Percentiles rank a stretch among this genome's conserved stretches.
phyloP scores from a whole-genome alignment of 2,329 filamentous ascomycete species.

The Rutstroemia sp. region DNA sequence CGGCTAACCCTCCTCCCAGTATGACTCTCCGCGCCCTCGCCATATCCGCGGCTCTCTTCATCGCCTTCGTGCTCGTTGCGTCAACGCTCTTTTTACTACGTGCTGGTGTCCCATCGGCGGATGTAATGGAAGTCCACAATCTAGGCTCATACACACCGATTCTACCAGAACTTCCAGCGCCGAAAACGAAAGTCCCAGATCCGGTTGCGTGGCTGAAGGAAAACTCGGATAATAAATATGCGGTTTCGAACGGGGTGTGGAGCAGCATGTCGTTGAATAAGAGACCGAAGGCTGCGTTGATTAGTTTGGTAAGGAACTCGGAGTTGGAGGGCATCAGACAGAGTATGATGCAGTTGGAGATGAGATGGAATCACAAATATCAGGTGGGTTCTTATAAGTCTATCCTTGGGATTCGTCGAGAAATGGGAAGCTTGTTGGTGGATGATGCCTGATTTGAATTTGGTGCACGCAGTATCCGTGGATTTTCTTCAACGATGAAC shows the following conservation, averaged over 20 bases:
- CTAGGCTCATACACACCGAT: slow-evolving; percentile 9
- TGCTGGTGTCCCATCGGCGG: neutral
- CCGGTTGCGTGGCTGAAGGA: slow-evolving; percentile 29
- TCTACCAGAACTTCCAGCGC: slow-evolving; percentile 10
- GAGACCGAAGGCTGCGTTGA: slow-evolving; percentile 38
- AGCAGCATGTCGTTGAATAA: neutral
- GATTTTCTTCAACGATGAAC: slow-evolving; percentile 79
- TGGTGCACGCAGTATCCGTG: slow-evolving; percentile 59
- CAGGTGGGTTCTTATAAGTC: slow-evolving; percentile 9
- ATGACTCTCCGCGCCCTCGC: slow-evolving; percentile 3
- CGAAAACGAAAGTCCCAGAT: slow-evolving; percentile 18
- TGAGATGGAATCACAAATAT: slow-evolving; percentile 66
- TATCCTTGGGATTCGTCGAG: neutral
- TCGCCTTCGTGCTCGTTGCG: neutral
- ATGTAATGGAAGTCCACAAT: neutral
- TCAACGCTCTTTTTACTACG: neutral
- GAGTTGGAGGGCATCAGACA: slow-evolving; percentile 60
- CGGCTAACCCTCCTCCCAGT: neutral
- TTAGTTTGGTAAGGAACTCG: slow-evolving; percentile 65
- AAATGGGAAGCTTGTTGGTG: too few relatives aligned
- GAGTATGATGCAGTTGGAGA: slow-evolving; percentile 66
- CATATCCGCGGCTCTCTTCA: slow-evolving; percentile 5
- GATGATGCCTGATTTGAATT: neutral
- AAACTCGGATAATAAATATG: slow-evolving; percentile 30
- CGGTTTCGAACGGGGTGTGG: slow-evolving; percentile 14